Conservation (phyloP, 2,329 filamentous ascomycete species). For the Sphaerostilbella broomeana region DNA sequence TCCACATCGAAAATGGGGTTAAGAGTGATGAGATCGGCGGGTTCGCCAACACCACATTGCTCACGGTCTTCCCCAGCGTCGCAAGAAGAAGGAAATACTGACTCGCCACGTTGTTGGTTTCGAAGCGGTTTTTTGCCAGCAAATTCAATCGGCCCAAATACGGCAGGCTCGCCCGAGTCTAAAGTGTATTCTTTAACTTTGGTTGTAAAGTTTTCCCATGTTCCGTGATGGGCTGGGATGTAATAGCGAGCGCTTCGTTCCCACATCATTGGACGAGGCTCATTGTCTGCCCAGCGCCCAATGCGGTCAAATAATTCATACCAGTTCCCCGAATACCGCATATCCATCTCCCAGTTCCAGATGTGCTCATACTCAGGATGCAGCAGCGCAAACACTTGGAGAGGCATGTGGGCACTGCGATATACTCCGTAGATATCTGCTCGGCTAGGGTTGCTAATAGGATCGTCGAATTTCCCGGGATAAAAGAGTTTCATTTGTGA, state of each 20-base stretch:
- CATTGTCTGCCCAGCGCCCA: slow-evolving; percentile 57
- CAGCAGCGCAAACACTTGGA: slow-evolving; percentile 57
- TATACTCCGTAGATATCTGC: slow-evolving; percentile 62
- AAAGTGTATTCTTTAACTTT: slow-evolving; percentile 57
- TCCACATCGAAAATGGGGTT: slow-evolving; percentile 70
- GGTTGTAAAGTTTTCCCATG: slow-evolving; percentile 64
- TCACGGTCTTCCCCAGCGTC: slow-evolving; percentile 42
- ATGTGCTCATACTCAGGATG: slow-evolving; percentile 61
- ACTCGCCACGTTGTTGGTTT: slow-evolving; percentile 46
- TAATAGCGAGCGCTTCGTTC: slow-evolving; percentile 73
- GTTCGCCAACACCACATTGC: slow-evolving; percentile 62
- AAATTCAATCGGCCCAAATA: slow-evolving; percentile 63
- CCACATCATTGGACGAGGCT: slow-evolving; percentile 68
- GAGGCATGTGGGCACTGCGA: slow-evolving; percentile 55
- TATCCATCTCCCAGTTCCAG: slow-evolving; percentile 68
- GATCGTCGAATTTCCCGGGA: slow-evolving; percentile 60
- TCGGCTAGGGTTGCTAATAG: slow-evolving; percentile 52
- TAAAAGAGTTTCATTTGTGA: slow-evolving; percentile 78
- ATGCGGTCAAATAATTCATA: slow-evolving; percentile 69
- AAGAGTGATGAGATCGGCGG: slow-evolving; percentile 69
- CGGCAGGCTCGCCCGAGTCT: slow-evolving; percentile 42
- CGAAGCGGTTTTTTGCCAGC: slow-evolving; percentile 40
- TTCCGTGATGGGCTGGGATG: slow-evolving; percentile 61
- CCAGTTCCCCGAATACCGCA: slow-evolving; percentile 57
- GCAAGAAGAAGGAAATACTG: slow-evolving; percentile 50